Conservation (phyloP, 768 basidiomycete genomes). For the Crassisporium funariophilum region DNA sequence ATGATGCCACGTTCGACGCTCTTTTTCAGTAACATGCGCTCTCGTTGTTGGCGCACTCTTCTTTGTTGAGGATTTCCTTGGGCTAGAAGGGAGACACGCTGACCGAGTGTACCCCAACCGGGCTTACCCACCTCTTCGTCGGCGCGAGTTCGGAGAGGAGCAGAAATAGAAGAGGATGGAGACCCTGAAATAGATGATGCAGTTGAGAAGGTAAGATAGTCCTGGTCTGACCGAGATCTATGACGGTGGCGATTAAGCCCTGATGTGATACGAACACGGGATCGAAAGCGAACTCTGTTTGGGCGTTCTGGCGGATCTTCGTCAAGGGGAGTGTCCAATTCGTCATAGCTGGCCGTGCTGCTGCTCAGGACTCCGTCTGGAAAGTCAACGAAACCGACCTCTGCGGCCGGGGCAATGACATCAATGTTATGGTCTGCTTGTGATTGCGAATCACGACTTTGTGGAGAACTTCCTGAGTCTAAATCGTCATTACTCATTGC, state of each 20-base stretch:
- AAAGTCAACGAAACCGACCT: constrained; percentile 1
- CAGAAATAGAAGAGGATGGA: constrained; percentile 81
- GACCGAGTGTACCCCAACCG: constrained; percentile 64
- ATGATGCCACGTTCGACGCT: constrained; percentile 9
- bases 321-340: constrained; percentile 18
- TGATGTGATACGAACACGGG: constrained; percentile 77
- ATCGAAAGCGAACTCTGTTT: constrained; percentile 62
- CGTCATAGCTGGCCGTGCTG: constrained; percentile 20
- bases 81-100: constrained; percentile 48
- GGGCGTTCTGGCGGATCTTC: constrained; percentile 19
- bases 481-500: too few species aligned
- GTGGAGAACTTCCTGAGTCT: too few species aligned
- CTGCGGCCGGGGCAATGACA: too few species aligned
- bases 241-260: constrained; percentile 56
- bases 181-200: constrained; percentile 58
- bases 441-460: too few species aligned
- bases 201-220: constrained; percentile 26
- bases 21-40: constrained; percentile 13
- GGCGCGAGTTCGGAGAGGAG: constrained; percentile 63
- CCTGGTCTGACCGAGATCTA: constrained; percentile 18
- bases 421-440: too few species aligned
- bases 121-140: constrained; percentile 48
- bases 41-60: constrained; percentile 18
- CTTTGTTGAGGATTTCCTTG: constrained; percentile 23
- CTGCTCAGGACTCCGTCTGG: constrained; percentile 13